Base-by-base conservation (phyloP, 2,329 filamentous ascomycete genomes). In the Botrytis porri region DNA sequence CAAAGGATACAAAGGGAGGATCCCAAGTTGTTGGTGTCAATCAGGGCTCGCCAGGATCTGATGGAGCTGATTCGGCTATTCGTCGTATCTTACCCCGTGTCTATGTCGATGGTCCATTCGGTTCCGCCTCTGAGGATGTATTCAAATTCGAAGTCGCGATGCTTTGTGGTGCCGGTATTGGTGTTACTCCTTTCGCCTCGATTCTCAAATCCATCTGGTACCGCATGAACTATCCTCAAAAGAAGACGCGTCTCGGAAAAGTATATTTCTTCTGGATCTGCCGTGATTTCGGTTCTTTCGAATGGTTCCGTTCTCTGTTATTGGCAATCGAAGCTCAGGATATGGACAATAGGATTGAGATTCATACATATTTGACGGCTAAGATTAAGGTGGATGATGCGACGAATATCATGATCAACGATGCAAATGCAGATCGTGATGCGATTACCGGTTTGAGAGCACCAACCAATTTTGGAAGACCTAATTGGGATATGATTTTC, bases 251-350 rank as follows among this genome's bases (percentile, higher is more conserved):
- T 6, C 86, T 97, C 61, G 88, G 90, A 79, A 97, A 96, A 82
- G 93, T 97, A 37, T 97, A 96, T 85, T 96, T 96, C 85, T 94
- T 96, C 87, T 96, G 93, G 93, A 90, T 96, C 75, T 95, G 93
- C 85, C 88, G 93, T 82, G 93, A 96, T 82, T 95, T 95, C 80
- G 93, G 91, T 48, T 94, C 92, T 0, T 95, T 96, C 79, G 93
- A 96, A 85, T 97, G 93, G 93, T 96, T 96, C 86, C 88, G 93
- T 67, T 95, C 92, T 39, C 84, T 97, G 74, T 87, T 97, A 25
- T 86, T 94, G 75, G 93, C 93, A 71, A 95, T 97, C 78, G 93
- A 96, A 83, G 92, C 92, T 0, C 93, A 96, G 83, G 93, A 97
- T 83, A 86, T 93, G 75, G 91, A 93, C 79, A 90, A 93, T 82